Evolutionary conservation across 2,329 filamentous ascomycete genomes (phyloP).

Genomic region (Lachnellula willkommii): DNA sequence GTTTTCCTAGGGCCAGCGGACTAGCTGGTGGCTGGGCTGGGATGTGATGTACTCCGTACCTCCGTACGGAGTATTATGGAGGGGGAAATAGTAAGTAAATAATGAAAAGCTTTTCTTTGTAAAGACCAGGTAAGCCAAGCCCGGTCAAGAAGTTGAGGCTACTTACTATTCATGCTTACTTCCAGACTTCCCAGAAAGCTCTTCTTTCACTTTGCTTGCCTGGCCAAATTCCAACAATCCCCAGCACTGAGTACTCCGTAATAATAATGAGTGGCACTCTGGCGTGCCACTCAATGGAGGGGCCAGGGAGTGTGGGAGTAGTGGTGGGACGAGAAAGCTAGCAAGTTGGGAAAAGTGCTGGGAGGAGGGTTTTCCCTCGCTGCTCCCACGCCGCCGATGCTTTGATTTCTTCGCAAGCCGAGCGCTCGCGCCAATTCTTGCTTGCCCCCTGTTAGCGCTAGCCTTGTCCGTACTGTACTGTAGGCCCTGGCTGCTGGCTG

Average conservation of each 20-base stretch:
- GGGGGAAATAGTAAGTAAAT: no score
- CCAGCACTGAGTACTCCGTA: background rate
- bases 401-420: constrained; percentile 10
- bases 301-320: background rate
- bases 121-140: no score
- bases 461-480: background rate
- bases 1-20: background rate
- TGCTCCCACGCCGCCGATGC: constrained; percentile 4
- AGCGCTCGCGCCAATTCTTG: constrained; percentile 18
- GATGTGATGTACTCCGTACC: background rate
- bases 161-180: background rate
- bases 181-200: background rate
- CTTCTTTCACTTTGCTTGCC: background rate
- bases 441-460: constrained; percentile 8
- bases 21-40: background rate
- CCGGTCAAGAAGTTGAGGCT: background rate
- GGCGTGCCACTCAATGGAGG: background rate
- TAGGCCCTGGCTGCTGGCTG: background rate
- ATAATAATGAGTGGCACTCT: background rate
- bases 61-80: no score
- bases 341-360: background rate
- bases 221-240: background rate
- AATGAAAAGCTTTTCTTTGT: no score
- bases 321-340: background rate
- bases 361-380: background rate